Evolutionary conservation across 164 flowering plant genomes (phyloP).

Genomic region (Stephania yunnanensis): DNA sequence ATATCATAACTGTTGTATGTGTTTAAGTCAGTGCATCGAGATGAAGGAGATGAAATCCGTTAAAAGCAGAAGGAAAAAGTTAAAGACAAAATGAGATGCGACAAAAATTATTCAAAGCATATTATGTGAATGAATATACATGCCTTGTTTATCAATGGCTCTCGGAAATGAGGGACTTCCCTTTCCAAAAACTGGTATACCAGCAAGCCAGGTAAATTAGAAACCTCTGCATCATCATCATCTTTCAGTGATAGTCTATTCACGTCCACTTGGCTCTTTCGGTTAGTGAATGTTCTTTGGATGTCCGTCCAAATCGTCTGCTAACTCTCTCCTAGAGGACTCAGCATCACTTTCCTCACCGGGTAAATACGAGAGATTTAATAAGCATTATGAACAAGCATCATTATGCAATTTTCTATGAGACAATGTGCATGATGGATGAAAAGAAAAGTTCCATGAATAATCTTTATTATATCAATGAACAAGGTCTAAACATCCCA

Average conservation of each 20-base stretch:
- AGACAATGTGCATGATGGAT: neutral
- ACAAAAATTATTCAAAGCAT: too few species aligned
- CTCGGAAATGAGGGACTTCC: constrained; percentile 49
- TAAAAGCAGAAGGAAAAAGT: constrained; percentile 11
- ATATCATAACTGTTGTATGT: constrained; percentile 64
- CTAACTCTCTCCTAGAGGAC: constrained; percentile 40
- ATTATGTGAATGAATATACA: constrained; percentile 13
- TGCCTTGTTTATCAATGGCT: constrained; percentile 66
- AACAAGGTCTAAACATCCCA: too few species aligned
- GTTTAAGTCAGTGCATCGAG: constrained; percentile 44
- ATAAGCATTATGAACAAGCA: neutral
- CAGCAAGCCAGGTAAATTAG: constrained; percentile 32
- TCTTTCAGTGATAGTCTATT: constrained; percentile 34
- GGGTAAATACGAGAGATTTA: constrained; percentile 21
- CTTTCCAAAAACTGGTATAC: constrained; percentile 54
- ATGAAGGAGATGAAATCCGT: constrained; percentile 48
- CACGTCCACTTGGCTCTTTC: constrained; percentile 24
- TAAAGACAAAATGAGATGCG: neutral
- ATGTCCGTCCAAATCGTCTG: constrained; percentile 32
- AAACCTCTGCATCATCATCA: constrained; percentile 37
- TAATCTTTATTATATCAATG: neutral
- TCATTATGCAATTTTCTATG: neutral
- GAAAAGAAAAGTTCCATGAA: neutral
- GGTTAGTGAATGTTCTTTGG: constrained; percentile 17
- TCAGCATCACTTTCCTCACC: constrained; percentile 55